Evolutionary conservation across 2,329 filamentous ascomycete species (phyloP).

Genomic region (Fusarium piperis): DNA sequence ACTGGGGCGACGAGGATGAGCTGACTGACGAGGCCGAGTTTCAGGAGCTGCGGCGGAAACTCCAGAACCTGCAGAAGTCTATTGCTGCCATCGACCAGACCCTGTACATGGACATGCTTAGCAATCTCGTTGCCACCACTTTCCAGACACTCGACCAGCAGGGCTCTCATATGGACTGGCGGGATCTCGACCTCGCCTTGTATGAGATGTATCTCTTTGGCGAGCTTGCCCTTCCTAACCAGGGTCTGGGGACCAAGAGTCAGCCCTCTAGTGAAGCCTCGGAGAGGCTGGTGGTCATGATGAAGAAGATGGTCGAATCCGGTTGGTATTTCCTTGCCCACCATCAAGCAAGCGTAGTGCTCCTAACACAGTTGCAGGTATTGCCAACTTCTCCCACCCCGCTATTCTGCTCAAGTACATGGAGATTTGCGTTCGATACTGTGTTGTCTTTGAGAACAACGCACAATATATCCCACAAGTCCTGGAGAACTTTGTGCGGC

Average conservation of each 20-base stretch:
- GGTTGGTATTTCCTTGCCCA: constrained; percentile 63
- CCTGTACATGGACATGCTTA: constrained; percentile 89
- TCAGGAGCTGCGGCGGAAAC: constrained; percentile 87
- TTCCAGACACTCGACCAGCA: constrained; percentile 83
- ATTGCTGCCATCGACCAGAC: constrained; percentile 88
- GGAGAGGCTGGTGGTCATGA: constrained; percentile 87
- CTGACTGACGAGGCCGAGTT: constrained; percentile 98
- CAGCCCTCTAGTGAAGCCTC: constrained; percentile 82
- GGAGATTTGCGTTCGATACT: constrained; percentile 97
- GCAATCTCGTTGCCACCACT: constrained; percentile 85
- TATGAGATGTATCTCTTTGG: constrained; percentile 97
- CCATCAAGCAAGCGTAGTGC: not conserved
- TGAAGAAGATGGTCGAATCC: constrained; percentile 94
- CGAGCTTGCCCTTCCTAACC: constrained; percentile 88
- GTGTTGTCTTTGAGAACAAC: constrained; percentile 89
- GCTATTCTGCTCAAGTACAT: constrained; percentile 96
- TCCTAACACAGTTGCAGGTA: constrained; percentile 63
- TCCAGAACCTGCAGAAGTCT: constrained; percentile 92
- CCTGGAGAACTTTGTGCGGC: constrained; percentile 88
- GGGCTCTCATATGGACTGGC: constrained; percentile 85
- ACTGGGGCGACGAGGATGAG: constrained; percentile 93
- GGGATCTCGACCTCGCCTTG: constrained; percentile 91
- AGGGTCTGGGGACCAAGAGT: constrained; percentile 86
- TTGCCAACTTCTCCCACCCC: constrained; percentile 87
- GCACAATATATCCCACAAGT: constrained; percentile 83